phyloP scores from a whole-genome alignment of 2,329 filamentous ascomycete genomes.

The Fusarium mangiferae region DNA sequence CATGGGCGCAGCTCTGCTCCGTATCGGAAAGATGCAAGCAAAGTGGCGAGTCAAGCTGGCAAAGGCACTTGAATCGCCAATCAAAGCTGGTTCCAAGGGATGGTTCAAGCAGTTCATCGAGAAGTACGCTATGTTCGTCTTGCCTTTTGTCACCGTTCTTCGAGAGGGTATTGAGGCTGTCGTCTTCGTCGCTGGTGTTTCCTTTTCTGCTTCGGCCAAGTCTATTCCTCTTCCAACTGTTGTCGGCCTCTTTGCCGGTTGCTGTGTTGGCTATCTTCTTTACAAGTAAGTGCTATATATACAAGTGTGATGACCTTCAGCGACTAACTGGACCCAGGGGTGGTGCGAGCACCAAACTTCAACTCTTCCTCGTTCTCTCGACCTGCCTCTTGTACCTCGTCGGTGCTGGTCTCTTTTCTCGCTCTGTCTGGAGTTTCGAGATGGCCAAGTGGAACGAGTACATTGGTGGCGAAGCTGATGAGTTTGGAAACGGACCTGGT shows the following conservation, averaged over 20 bases:
- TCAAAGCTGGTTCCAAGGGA: conserved; percentile 54
- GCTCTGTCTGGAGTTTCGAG: conserved; percentile 79
- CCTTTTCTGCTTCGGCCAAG: conserved; percentile 77
- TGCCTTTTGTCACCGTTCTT: conserved; percentile 89
- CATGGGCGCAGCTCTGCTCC: conserved; percentile 82
- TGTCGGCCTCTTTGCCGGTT: conserved; percentile 74
- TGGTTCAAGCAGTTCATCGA: conserved; percentile 73
- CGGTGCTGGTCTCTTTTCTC: conserved; percentile 83
- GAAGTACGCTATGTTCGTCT: conserved; percentile 86
- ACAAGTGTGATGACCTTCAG: too few relatives aligned
- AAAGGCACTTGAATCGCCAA: conserved; percentile 68
- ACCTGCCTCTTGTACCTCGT: conserved; percentile 88
- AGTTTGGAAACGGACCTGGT: conserved; percentile 69
- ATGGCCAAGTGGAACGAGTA: conserved; percentile 73
- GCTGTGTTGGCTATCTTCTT: conserved; percentile 75
- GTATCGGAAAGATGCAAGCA: conserved; percentile 83
- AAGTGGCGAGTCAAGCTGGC: conserved; percentile 90
- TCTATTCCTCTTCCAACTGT: conserved; percentile 83
- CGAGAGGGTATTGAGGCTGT: conserved; percentile 88
- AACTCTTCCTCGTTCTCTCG: conserved; percentile 82
- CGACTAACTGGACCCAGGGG: conserved; percentile 46
- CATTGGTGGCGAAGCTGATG: conserved; percentile 66
- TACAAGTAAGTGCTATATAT: conserved; percentile 71
- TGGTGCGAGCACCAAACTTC: conserved; percentile 58
- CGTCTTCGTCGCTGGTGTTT: conserved; percentile 86